Evolutionary conservation across 1,284 basidiomycete genomes (phyloP), one percentile per base, ranked within the genome.

Genomic region (Sporisorium graminicola): DNA sequence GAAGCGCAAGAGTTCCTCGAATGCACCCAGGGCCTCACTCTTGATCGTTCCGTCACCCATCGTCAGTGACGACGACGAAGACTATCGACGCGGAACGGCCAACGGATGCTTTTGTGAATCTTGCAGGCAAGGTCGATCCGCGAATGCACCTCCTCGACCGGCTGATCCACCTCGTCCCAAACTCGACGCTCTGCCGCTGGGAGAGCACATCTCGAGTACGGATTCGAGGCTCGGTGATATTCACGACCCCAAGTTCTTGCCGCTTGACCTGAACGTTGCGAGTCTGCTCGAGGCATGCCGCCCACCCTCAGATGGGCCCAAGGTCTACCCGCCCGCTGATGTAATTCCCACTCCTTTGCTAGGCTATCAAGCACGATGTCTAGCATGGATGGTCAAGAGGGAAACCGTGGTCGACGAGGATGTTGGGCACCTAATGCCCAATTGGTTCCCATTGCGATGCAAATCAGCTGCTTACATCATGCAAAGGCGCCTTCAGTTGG

Each of bases 261-360:
- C 74, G 22, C 70, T 73, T 18, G 74, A 77, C 31, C 60, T 59
- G 42, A 77, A 73, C 46, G 50, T 77, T 18, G 70, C 69, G 3
- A 77, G 70, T 50, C 64, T 77, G 18, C 70, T 77, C 33, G 74
- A 77, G 33, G 67, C 64, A 24, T 77, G 74, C 27, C 74, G 74
- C 5, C 74, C 74, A 4, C 74, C 59, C 16, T 9, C 52, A 18
- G 63, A 66, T 13, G 70, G 74, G 4, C 62, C 65, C 5, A 40
- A 53, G 24, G 57, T 54, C 22, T 63, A 55, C 44, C 74, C 74
- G 9, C 70, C 74, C 0, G 20, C 59, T 13, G 74, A 74, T 47
- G 57, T 70, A 37, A 73, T 77, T 16, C 65, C 61, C 9, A 73
- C 74, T 5, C 70, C 65, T 7, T 52, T 77, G 55, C 35, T 77